A percentile compares a stretch with the other conserved stretches of the same genome.
These are phyloP conservation scores for Tagetes patula DNA, from an alignment of 129 eudicot species.

Conservation along the genomic window DNA sequence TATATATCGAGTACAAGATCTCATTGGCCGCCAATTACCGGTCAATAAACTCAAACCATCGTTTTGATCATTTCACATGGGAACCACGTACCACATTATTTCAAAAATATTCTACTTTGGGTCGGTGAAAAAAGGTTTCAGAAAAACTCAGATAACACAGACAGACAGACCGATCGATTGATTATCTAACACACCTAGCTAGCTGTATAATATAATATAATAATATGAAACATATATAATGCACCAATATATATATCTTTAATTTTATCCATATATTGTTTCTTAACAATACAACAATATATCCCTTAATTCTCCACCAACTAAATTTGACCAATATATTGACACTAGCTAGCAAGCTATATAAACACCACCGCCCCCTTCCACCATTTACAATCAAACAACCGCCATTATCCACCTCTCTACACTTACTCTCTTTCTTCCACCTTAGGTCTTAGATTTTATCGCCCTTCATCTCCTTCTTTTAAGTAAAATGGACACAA, in stretches of 20 bases:
- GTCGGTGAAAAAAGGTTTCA: background rate
- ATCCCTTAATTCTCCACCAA: constrained; percentile 3
- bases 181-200: background rate
- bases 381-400: constrained; percentile 53
- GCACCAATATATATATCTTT: background rate
- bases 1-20: no score
- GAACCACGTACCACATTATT: background rate
- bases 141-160: background rate
- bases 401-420: constrained; percentile 41
- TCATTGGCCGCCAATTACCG: background rate
- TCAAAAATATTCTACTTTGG: background rate
- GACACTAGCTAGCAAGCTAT: background rate
- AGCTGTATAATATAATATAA: background rate
- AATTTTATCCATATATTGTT: background rate
- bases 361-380: constrained; percentile 63
- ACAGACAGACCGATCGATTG: background rate
- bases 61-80: background rate
- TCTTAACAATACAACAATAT: constrained; percentile 14
- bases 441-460: constrained; percentile 29
- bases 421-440: constrained; percentile 22
- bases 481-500: constrained; percentile 32
- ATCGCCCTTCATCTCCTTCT: constrained; percentile 19
- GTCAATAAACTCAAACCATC: background rate
- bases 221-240: constrained; percentile 8
- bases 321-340: constrained; percentile 11